A percentile compares a stretch with the other conserved stretches of the same genome.
Evolutionary conservation across 176 grass and related monocot genomes (phyloP).

Genomic region (Alloteropsis semialata): DNA sequence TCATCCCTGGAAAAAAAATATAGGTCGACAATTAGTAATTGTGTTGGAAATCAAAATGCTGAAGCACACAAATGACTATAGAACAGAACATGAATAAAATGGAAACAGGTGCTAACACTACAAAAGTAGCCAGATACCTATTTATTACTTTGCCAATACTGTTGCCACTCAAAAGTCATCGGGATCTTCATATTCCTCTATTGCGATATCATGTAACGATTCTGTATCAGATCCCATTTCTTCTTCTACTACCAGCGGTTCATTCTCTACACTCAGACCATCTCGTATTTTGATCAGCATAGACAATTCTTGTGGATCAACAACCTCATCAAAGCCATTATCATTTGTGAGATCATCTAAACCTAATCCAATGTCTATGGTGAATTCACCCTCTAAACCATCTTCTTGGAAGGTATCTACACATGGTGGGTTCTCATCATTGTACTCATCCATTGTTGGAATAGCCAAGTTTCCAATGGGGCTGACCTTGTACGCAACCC

Average conservation of each 20-base stretch:
- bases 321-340: not conserved
- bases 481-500: not conserved
- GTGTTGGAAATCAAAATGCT: too few relatives aligned
- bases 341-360: not conserved
- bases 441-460: not conserved
- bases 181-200: not conserved
- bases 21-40: too few relatives aligned
- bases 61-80: too few relatives aligned
- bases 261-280: not conserved
- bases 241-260: not conserved
- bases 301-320: not conserved
- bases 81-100: too few relatives aligned
- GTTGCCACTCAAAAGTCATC: not conserved
- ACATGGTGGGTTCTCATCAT: not conserved
- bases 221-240: not conserved
- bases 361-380: not conserved
- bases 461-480: not conserved
- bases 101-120: too few relatives aligned
- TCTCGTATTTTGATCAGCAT: not conserved
- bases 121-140: too few relatives aligned
- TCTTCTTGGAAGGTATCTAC: too few relatives aligned
- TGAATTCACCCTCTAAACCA: not conserved
- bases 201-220: not conserved
- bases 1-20: not conserved
- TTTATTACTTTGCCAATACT: too few relatives aligned